Conservation (phyloP, 768 basidiomycete genomes). For the Gelatoporia subvermispora region DNA sequence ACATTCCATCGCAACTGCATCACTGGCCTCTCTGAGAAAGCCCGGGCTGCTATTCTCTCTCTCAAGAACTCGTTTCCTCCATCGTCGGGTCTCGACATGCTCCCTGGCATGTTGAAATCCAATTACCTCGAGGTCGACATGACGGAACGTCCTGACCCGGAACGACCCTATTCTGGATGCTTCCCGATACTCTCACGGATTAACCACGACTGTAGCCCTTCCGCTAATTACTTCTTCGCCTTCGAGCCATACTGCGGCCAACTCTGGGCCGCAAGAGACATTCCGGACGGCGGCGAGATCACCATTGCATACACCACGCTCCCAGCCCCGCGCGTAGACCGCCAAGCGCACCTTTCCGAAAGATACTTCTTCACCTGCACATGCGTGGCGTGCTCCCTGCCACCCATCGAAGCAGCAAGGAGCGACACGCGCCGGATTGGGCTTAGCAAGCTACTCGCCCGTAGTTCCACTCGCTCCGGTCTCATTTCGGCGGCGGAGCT, state of each 20-base stretch:
- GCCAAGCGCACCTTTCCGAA: neutral
- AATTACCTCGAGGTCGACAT: neutral
- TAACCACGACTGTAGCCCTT: neutral
- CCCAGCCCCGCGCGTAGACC: neutral
- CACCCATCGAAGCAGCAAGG: neutral
- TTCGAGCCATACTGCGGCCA: neutral
- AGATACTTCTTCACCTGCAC: neutral
- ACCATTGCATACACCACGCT: neutral
- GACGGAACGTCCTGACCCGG: neutral
- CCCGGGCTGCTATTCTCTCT: neutral
- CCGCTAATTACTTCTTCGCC: neutral
- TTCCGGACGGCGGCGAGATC: conserved; percentile 1
- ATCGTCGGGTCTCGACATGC: neutral
- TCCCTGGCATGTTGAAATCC: neutral
- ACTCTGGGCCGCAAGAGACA: neutral
- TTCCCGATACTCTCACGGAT: neutral
- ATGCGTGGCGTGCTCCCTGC: neutral
- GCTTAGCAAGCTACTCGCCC: neutral
- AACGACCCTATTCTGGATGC: neutral
- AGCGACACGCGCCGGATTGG: neutral
- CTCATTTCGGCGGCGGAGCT: neutral
- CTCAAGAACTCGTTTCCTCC: neutral
- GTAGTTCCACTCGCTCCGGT: neutral
- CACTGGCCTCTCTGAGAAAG: neutral
- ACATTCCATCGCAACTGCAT: neutral